Base-by-base conservation (phyloP, 2,329 filamentous ascomycete genomes). In the Aspergillus brasiliensis region DNA sequence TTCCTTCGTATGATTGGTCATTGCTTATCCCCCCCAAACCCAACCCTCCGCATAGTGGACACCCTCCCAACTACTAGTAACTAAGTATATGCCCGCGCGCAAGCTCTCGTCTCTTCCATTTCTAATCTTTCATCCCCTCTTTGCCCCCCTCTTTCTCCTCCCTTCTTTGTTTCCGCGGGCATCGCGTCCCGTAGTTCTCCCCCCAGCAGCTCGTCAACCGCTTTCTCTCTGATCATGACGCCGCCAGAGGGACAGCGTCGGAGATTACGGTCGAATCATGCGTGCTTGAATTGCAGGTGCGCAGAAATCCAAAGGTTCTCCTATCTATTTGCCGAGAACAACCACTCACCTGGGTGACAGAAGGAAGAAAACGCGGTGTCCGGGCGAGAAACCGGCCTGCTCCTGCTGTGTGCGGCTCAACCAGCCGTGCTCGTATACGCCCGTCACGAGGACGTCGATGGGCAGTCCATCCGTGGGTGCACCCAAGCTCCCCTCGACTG, bases 331-430 rank as follows among this genome's bases (percentile, higher is more conserved):
- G 11, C 28, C 19, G 3, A n/a, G 8, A 37, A 46, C 59, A 69
- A 46, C 70, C 59, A 38, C 13, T 52, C 8, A 38, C 15, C 17
- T 5, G 7, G 2, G 17, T 4, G 28, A 51, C 56, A 79, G 81
- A 67, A 71, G 80, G 56, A 83, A 83, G 65, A 83, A 83, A 67
- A 82, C 78, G 2, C 77, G 82, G 34, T 83, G 82, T 65, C 82
- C 82, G 0, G 82, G 80, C 6, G 82, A 83, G 67, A 82, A 79
- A 65, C 82, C 82, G 5, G 75, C 78, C 1, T 83, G 82, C 59
- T 83, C 82, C 8, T 82, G 80, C 65, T 83, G 82, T 65, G 72
- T 78, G 10, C 78, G 82, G 15, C 73, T 83, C 8, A 78, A 77
- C 52, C 81, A 83, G 67, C 65, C 76, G 42, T 83, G 81, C 65